Conservation (phyloP, 306 rosid genomes). For the Morella rubra region DNA sequence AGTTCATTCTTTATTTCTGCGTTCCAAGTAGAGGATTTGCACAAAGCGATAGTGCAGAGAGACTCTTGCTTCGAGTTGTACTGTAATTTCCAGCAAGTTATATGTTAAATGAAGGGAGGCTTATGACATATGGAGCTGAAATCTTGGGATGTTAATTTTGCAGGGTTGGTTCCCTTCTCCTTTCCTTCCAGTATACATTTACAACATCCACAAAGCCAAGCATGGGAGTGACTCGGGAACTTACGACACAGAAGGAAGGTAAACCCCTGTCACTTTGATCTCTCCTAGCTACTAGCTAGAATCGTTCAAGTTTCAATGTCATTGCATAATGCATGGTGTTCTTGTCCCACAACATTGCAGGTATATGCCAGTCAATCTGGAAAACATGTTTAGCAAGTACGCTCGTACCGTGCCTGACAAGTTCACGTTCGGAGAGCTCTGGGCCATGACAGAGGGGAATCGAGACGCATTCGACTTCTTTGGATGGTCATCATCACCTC, state of each 20-base stretch:
- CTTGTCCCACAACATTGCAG: conserved; percentile 32
- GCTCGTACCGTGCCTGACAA: conserved; percentile 63
- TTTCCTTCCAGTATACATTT: conserved; percentile 66
- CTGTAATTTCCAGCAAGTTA: too few species aligned
- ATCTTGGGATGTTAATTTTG: background rate
- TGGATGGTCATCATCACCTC: conserved; percentile 54
- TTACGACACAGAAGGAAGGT: conserved; percentile 93
- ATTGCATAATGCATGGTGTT: background rate
- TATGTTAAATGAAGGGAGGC: too few species aligned
- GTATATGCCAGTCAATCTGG: conserved; percentile 61
- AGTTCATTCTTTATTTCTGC: too few species aligned
- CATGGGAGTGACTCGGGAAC: conserved; percentile 85
- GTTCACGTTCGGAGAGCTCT: conserved; percentile 54
- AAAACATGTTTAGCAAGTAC: conserved; percentile 72
- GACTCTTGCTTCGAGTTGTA: too few species aligned
- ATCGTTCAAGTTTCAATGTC: too few species aligned
- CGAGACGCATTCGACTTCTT: conserved; percentile 55
- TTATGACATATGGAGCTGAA: background rate
- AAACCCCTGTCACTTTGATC: background rate
- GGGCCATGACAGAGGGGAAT: conserved; percentile 82
- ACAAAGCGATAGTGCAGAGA: too few species aligned
- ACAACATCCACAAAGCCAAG: conserved; percentile 64
- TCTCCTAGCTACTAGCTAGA: too few species aligned
- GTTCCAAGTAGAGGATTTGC: too few species aligned
- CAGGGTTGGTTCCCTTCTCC: conserved; percentile 84